phyloP scores from a whole-genome alignment of 1,284 basidiomycete species.

The Puccinia polysora region DNA sequence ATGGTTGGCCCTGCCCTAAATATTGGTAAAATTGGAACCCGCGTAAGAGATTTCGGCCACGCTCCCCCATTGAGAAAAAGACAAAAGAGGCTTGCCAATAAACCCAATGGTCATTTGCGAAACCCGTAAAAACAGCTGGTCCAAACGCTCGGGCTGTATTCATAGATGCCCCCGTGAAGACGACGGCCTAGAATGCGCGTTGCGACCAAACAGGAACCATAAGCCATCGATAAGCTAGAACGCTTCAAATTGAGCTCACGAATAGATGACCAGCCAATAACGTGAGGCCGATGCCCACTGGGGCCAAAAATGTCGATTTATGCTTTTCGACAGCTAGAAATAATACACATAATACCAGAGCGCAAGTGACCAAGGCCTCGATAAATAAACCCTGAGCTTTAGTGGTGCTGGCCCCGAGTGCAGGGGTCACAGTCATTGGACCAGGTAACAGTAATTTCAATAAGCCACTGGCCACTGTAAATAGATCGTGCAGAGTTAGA shows the following conservation, averaged over 20 bases:
- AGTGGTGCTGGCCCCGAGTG: slow-evolving; percentile 24
- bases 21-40: too few relatives aligned
- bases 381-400: slow-evolving; percentile 35
- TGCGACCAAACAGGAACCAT: too few relatives aligned
- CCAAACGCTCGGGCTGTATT: slow-evolving; percentile 43
- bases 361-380: slow-evolving; percentile 31
- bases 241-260: too few relatives aligned
- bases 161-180: slow-evolving; percentile 42
- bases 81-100: slow-evolving; percentile 42
- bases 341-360: slow-evolving; percentile 34
- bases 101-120: slow-evolving; percentile 39
- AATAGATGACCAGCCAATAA: slow-evolving; percentile 66
- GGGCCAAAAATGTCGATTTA: slow-evolving; percentile 66
- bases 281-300: slow-evolving; percentile 67
- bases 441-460: slow-evolving; percentile 26
- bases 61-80: background rate
- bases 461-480: slow-evolving; percentile 33
- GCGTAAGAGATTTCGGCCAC: background rate
- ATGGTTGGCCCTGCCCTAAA: slow-evolving; percentile 40
- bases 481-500: too few relatives aligned
- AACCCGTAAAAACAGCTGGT: slow-evolving; percentile 41
- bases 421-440: slow-evolving; percentile 35
- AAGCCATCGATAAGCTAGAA: too few relatives aligned
- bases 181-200: slow-evolving; percentile 10
- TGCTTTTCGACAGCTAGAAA: slow-evolving; percentile 55